phyloP scores from a whole-genome alignment of 2,329 filamentous ascomycete genomes.

The Epicoccum sorghinum region DNA sequence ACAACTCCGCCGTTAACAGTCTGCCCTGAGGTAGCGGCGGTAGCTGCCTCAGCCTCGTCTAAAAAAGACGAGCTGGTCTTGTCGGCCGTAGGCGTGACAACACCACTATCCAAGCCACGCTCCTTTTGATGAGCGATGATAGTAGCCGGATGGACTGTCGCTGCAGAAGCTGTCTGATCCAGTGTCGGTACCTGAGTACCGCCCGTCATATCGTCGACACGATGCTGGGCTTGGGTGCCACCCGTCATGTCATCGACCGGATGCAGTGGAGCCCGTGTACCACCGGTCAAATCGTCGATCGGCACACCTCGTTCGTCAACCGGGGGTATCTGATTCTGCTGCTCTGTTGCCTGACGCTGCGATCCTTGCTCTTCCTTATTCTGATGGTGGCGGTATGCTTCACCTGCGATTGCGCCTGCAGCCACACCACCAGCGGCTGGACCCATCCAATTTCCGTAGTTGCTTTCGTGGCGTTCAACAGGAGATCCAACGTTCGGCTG shows the following conservation, averaged over 20 bases:
- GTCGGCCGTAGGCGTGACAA: constrained; percentile 23
- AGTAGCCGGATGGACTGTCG: constrained; percentile 15
- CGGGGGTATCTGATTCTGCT: constrained; percentile 15
- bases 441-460: constrained; percentile 62
- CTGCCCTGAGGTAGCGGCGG: constrained; percentile 31
- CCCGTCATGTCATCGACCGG: constrained; percentile 20
- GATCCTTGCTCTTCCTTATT: constrained; percentile 32
- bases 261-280: constrained; percentile 14
- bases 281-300: constrained; percentile 10
- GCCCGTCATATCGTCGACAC: neutral
- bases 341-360: constrained; percentile 19
- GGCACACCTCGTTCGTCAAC: constrained; percentile 12
- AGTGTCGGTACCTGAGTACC: neutral
- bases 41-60: constrained; percentile 36
- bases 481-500: constrained; percentile 11
- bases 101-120: constrained; percentile 16
- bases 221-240: constrained; percentile 7
- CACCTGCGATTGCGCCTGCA: constrained; percentile 49
- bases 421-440: constrained; percentile 54
- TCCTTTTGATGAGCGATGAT: constrained; percentile 22
- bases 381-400: constrained; percentile 42
- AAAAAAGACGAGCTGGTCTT: constrained; percentile 36
- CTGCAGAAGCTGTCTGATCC: neutral
- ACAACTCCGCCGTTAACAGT: constrained; percentile 39
- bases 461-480: constrained; percentile 46